phyloP scores from a whole-genome alignment of 2,329 filamentous ascomycete species.

The Colletotrichum somersetense region DNA sequence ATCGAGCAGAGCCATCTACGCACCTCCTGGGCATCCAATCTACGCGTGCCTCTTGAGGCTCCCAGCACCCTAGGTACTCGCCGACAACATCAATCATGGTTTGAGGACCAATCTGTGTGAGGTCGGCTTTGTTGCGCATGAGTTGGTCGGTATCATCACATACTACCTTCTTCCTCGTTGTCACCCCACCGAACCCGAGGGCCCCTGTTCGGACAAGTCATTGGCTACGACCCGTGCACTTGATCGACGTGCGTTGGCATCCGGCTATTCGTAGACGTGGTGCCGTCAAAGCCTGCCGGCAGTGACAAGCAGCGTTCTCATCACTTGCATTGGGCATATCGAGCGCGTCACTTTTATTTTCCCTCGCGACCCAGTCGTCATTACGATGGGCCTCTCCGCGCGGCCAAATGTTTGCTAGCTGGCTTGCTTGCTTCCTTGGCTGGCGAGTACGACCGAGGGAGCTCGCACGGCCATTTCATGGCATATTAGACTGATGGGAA shows the following conservation, averaged over 20 bases:
- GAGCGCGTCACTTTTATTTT: constrained; percentile 17
- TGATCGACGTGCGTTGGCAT: constrained; percentile 40
- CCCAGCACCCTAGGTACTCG: not conserved
- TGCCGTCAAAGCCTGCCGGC: constrained; percentile 31
- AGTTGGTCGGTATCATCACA: constrained; percentile 47
- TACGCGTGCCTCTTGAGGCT: constrained; percentile 4
- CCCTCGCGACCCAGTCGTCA: not conserved
- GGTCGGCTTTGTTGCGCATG: constrained; percentile 42
- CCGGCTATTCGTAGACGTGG: not conserved
- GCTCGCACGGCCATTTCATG: not conserved
- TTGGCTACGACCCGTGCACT: constrained; percentile 36
- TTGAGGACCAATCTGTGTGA: constrained; percentile 11
- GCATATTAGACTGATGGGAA: constrained; percentile 20
- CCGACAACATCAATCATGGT: constrained; percentile 11
- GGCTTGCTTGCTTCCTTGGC: not conserved
- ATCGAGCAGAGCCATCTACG: no score
- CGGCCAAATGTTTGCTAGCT: not conserved
- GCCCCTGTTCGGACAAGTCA: constrained; percentile 27
- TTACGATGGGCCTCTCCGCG: not conserved
- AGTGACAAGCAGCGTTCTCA: constrained; percentile 16
- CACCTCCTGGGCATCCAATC: constrained; percentile 8
- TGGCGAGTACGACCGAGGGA: not conserved
- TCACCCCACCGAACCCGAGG: constrained; percentile 36
- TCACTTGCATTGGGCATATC: constrained; percentile 30
- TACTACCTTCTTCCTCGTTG: constrained; percentile 35